Conservation (phyloP, 2,329 filamentous ascomycete species). For the Trichophyton mentagrophytes region DNA sequence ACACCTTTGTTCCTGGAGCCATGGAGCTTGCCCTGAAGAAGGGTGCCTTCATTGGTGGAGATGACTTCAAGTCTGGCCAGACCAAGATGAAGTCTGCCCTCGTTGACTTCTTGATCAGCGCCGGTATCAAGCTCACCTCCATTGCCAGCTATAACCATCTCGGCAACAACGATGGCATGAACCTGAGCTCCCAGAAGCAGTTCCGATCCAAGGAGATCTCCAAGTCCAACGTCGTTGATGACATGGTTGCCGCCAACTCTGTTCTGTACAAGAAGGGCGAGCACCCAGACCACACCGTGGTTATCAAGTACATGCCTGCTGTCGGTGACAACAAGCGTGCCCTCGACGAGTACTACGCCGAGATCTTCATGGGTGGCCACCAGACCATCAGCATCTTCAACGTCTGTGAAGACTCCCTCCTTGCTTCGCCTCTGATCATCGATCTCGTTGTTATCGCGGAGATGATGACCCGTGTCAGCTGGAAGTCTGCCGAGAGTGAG, state of each 20-base stretch:
- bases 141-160: conserved; percentile 99
- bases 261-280: conserved; percentile 85
- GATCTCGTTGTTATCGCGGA: conserved; percentile 86
- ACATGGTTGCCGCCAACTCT: conserved; percentile 95
- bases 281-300: conserved; percentile 94
- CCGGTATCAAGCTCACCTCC: conserved; percentile 95
- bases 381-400: conserved; percentile 98
- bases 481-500: conserved; percentile 54
- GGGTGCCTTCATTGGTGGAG: conserved; percentile 83
- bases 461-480: conserved; percentile 97
- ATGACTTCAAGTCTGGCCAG: conserved; percentile 99
- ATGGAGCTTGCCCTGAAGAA: conserved; percentile 80
- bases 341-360: conserved; percentile 95
- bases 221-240: conserved; percentile 97
- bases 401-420: conserved; percentile 94
- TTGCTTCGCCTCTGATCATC: conserved; percentile 93
- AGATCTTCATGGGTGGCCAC: conserved; percentile 98
- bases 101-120: conserved; percentile 96
- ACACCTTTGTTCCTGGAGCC: conserved; percentile 92
- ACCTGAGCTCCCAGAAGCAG: conserved; percentile 91
- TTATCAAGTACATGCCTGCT: conserved; percentile 99
- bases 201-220: conserved; percentile 99
- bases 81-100: conserved; percentile 99
- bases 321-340: conserved; percentile 99
- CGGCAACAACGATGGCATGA: conserved; percentile 98